Evolutionary conservation across 441 rosid genomes (phyloP), one percentile per base, ranked within the genome.

Genomic region (Gossypium gossypioides): DNA sequence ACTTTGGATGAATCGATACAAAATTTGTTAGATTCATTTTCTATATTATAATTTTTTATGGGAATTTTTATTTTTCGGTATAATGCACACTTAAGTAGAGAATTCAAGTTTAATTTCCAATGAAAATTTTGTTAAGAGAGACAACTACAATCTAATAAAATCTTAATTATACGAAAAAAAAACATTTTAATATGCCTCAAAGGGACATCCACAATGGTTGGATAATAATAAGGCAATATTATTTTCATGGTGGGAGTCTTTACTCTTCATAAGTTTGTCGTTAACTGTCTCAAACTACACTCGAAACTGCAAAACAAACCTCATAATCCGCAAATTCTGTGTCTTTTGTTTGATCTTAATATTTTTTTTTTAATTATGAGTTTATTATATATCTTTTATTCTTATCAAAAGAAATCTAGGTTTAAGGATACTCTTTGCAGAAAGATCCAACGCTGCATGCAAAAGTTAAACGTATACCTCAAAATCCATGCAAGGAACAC

Each of bases 311-410:
- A 19, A 37, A 64, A 42, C 34, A 25, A 60, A 40, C 75, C 74
- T 72, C 77, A 74, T 72, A 54, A 58, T 79, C 77, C 58, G 57
- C 74, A 79, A 69, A 72, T 9, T 5, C 15, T 13, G 72, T 79
- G 82, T 77, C 74, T 40, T 75, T 58, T 70, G 72, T 73, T 56
- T 72, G 65, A 29, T n/a, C 13, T 51, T 9, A 1, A 42, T 64
- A 19, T 40, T 16, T 19, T 42, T 63, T 18, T n/a, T 21, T 21
- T 1, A 9, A 25, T 25, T 25, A 25, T 25, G 4, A 25, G 29
- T 25, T 25, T 25, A 24, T 24, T 24, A 24, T 24, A 24, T 24
- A 24, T 24, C 3, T 24, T 24, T 24, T 24, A 24, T 24, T 24
- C 27, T 24, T 2, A 3, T 25, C 29, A 25, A 25, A 25, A 0